Evolutionary conservation across 345 rosid species (phyloP).

Genomic region (Rhodamnia argentea): DNA sequence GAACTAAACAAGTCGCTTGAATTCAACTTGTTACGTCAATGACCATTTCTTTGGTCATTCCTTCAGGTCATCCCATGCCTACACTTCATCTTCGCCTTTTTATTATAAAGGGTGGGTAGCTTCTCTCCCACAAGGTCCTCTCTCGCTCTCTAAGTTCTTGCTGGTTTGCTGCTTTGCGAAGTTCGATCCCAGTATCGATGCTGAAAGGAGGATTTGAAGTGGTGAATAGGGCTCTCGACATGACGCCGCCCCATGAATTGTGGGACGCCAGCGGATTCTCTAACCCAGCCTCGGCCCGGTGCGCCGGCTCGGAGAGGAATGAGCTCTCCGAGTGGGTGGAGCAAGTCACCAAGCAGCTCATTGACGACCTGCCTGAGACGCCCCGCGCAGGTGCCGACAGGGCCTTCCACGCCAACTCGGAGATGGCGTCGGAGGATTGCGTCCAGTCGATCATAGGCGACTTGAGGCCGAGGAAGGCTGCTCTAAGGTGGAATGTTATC

Average conservation of each 20-base stretch:
- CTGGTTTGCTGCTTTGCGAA: not conserved
- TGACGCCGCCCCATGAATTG: slow-evolving; percentile 26
- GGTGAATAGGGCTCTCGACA: slow-evolving; percentile 24
- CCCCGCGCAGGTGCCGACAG: not conserved
- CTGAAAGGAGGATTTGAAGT: slow-evolving; percentile 38
- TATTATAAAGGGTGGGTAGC: not conserved
- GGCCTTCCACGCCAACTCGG: slow-evolving; percentile 10
- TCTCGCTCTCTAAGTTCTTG: not conserved
- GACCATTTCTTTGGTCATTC: slow-evolving; percentile 4
- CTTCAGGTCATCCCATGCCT: not conserved
- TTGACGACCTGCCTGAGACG: slow-evolving; percentile 36
- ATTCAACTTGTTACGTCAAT: not conserved
- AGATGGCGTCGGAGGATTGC: slow-evolving; percentile 5
- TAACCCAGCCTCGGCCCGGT: not conserved
- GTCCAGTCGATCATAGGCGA: not conserved
- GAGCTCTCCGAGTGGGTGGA: slow-evolving; percentile 65
- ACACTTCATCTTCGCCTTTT: not conserved
- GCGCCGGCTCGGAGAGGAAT: slow-evolving; percentile 19
- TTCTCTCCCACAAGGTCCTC: not conserved
- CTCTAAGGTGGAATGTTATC: not conserved
- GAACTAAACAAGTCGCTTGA: not conserved
- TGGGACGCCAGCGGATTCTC: slow-evolving; percentile 11
- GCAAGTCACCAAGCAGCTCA: slow-evolving; percentile 46
- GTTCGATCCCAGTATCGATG: not conserved
- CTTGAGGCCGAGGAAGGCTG: slow-evolving; percentile 14